phyloP scores from a whole-genome alignment of 2,329 filamentous ascomycete species.

The Dactylonectria macrodidyma region DNA sequence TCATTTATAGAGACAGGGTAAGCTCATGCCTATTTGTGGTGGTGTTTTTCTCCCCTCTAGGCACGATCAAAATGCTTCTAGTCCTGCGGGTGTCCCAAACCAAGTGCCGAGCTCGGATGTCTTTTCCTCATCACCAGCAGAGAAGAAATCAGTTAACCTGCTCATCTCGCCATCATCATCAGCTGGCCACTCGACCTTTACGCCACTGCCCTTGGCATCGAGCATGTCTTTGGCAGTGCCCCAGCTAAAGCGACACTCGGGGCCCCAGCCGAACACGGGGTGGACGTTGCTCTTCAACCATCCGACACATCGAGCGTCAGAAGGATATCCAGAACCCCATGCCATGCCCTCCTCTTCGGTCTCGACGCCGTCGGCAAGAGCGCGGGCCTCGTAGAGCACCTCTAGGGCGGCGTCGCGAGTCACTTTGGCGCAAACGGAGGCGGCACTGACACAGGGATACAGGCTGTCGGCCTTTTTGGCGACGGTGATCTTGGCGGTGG shows the following conservation, averaged over 20 bases:
- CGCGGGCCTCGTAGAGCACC: constrained; percentile 73
- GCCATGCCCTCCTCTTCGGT: constrained; percentile 60
- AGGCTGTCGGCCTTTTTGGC: constrained; percentile 94
- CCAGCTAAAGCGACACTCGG: constrained; percentile 96
- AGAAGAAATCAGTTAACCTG: constrained; percentile 84
- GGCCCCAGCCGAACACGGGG: constrained; percentile 94
- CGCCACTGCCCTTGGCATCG: constrained; percentile 77
- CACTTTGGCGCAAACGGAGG: constrained; percentile 95
- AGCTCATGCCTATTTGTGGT: no score
- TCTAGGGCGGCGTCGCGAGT: constrained; percentile 93
- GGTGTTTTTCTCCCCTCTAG: no score
- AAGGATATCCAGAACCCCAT: constrained; percentile 97
- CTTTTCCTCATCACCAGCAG: constrained; percentile 58
- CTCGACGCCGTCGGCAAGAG: constrained; percentile 49
- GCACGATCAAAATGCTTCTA: constrained; percentile 76
- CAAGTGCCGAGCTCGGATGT: constrained; percentile 81
- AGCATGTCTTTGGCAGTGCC: constrained; percentile 94
- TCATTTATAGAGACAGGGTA: no score
- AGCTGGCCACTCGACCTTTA: constrained; percentile 87
- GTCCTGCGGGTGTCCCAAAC: constrained; percentile 82
- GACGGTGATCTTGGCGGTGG: constrained; percentile 80
- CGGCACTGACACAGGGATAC: constrained; percentile 93
- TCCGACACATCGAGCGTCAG: constrained; percentile 82
- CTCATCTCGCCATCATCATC: constrained; percentile 79
- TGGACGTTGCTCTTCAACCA: constrained; percentile 94